Evolutionary conservation across 106 monocot species (phyloP).

Genomic region (Hemerocallis citrina): DNA sequence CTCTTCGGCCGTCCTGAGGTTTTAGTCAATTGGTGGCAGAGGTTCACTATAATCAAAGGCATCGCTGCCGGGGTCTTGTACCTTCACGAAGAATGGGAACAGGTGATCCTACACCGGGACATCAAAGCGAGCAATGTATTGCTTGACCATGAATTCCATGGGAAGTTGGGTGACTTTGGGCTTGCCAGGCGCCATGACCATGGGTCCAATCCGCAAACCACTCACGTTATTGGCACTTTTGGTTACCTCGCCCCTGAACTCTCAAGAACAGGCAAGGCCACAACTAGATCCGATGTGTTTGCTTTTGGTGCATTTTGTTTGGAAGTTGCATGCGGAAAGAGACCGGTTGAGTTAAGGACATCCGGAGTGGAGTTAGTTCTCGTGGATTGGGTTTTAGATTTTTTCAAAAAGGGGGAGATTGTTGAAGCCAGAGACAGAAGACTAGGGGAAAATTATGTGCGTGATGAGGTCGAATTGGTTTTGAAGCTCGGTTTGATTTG

Average conservation of each 20-base stretch:
- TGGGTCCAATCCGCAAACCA: conserved; percentile 1
- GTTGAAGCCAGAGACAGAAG: conserved; percentile 3
- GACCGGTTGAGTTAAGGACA: conserved; percentile 6
- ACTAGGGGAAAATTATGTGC: not conserved
- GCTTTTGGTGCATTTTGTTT: conserved; percentile 9
- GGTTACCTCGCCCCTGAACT: conserved; percentile 15
- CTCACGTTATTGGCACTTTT: conserved; percentile 6
- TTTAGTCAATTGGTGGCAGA: not conserved
- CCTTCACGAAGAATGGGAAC: conserved; percentile 14
- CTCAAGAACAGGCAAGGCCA: conserved; percentile 6
- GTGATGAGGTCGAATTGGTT: conserved; percentile 1
- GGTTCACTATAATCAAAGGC: not conserved
- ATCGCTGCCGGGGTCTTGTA: not conserved
- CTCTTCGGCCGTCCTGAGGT: not conserved
- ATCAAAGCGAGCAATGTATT: conserved; percentile 14
- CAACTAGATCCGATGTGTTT: conserved; percentile 8
- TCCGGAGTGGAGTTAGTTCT: conserved; percentile 8
- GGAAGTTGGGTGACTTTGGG: conserved; percentile 8
- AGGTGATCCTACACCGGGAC: conserved; percentile 7
- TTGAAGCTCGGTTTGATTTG: conserved; percentile 8
- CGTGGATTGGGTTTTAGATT: conserved; percentile 7
- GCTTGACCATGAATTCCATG: conserved; percentile 6
- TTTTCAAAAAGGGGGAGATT: not conserved
- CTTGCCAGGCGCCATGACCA: conserved; percentile 5
- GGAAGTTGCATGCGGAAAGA: conserved; percentile 9